phyloP scores from a whole-genome alignment of 306 rosid species.

The Cucumis melo region DNA sequence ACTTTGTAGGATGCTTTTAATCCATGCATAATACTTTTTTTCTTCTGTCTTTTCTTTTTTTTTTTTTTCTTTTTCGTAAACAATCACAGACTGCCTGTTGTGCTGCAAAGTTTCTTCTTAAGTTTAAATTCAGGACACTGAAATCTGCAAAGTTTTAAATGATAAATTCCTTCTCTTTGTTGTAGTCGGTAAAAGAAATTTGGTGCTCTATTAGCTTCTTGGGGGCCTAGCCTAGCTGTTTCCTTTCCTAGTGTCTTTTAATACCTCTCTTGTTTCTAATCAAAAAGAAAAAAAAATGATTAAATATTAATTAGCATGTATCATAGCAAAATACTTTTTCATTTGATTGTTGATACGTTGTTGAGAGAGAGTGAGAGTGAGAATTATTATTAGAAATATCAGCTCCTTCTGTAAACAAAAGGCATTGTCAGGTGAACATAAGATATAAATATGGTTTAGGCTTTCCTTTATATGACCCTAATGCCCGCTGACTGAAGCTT shows the following conservation, averaged over 20 bases:
- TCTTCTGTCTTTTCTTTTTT: neutral
- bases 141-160: neutral
- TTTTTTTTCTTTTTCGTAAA: neutral
- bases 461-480: neutral
- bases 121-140: neutral
- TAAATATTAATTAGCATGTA: too few relatives aligned
- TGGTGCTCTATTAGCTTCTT: too few relatives aligned
- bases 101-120: neutral
- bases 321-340: too few relatives aligned
- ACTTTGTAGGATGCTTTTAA: slow-evolving; percentile 5
- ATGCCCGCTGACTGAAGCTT: slow-evolving; percentile 16
- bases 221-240: too few relatives aligned
- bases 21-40: neutral
- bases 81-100: neutral
- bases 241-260: too few relatives aligned
- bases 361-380: neutral
- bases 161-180: neutral
- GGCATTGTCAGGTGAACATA: neutral
- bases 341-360: too few relatives aligned
- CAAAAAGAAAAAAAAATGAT: too few relatives aligned
- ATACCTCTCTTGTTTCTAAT: too few relatives aligned
- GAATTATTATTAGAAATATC: neutral
- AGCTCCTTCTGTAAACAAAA: neutral
- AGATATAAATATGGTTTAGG: neutral
- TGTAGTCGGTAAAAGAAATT: neutral